A percentile compares a stretch with the other conserved stretches of the same genome.
Evolutionary conservation across 148 eudicot species (phyloP).

Genomic region (Fagopyrum esculentum): DNA sequence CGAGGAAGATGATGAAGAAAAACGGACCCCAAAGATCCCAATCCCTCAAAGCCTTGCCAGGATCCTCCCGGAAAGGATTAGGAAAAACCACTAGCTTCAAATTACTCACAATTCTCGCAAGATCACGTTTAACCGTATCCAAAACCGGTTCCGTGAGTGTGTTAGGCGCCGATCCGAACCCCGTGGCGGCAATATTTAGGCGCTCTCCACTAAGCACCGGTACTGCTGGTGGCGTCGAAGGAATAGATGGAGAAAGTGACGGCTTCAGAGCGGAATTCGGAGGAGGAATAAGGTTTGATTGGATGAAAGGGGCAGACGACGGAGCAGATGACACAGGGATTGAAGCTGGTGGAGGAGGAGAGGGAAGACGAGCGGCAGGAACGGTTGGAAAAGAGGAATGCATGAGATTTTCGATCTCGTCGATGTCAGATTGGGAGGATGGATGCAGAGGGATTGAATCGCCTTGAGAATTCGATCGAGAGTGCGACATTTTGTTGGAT

Average conservation of each 20-base stretch:
- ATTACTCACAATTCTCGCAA: slow-evolving; percentile 77
- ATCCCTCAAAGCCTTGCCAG: slow-evolving; percentile 87
- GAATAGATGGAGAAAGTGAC: slow-evolving; percentile 15
- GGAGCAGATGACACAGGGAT: slow-evolving; percentile 54
- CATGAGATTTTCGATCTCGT: slow-evolving; percentile 92
- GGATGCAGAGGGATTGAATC: slow-evolving; percentile 59
- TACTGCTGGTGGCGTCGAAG: slow-evolving; percentile 14
- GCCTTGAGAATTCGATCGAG: slow-evolving; percentile 8
- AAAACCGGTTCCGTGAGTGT: slow-evolving; percentile 93
- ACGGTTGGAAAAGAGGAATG: slow-evolving; percentile 43
- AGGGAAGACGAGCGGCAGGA: slow-evolving; percentile 52
- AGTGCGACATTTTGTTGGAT: slow-evolving; percentile 19
- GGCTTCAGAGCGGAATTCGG: background rate
- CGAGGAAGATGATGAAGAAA: slow-evolving; percentile 90
- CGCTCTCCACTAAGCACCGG: background rate
- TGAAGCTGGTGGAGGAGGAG: slow-evolving; percentile 52
- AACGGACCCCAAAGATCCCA: slow-evolving; percentile 99
- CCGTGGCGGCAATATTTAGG: slow-evolving; percentile 24
- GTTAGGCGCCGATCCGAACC: slow-evolving; percentile 58
- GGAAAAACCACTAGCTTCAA: slow-evolving; percentile 95
- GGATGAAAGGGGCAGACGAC: slow-evolving; percentile 24
- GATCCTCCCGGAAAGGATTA: slow-evolving; percentile 85
- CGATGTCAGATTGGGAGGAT: slow-evolving; percentile 86
- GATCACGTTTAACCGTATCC: slow-evolving; percentile 91
- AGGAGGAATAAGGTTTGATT: slow-evolving; percentile 34